These are phyloP conservation scores for Solanum piurae DNA, from an alignment of 257 asterid genomes.

Conservation along the genomic window DNA sequence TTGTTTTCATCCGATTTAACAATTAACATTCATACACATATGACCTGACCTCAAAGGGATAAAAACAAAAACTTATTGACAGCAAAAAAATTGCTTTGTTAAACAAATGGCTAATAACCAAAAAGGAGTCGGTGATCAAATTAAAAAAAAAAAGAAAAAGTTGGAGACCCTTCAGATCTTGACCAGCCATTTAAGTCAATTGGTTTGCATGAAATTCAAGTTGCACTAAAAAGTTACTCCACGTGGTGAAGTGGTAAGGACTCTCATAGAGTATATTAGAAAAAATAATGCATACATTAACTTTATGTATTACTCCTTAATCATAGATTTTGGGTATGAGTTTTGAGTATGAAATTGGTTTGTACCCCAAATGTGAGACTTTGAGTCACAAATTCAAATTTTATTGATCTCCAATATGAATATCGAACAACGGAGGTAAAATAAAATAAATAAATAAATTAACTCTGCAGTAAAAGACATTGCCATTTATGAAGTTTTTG, in stretches of 20 bases:
- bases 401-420: too few species aligned
- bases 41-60: neutral
- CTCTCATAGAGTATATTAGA: fast-evolving
- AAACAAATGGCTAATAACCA: neutral
- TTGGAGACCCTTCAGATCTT: neutral
- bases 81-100: neutral
- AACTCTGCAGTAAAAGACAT: neutral
- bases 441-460: too few species aligned
- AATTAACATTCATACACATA: neutral
- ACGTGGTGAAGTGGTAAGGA: too few species aligned
- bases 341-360: fast-evolving
- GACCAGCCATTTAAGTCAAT: neutral
- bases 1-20: neutral
- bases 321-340: too few species aligned
- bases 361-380: too few species aligned
- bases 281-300: fast-evolving
- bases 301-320: too few species aligned
- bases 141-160: neutral
- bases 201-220: constrained; percentile 1
- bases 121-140: neutral
- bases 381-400: too few species aligned
- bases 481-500: constrained; percentile 9
- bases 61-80: neutral
- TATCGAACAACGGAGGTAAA: too few species aligned
- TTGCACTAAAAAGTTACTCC: neutral